Conservation (phyloP, 306 rosid genomes). For the Sophora flavescens region DNA sequence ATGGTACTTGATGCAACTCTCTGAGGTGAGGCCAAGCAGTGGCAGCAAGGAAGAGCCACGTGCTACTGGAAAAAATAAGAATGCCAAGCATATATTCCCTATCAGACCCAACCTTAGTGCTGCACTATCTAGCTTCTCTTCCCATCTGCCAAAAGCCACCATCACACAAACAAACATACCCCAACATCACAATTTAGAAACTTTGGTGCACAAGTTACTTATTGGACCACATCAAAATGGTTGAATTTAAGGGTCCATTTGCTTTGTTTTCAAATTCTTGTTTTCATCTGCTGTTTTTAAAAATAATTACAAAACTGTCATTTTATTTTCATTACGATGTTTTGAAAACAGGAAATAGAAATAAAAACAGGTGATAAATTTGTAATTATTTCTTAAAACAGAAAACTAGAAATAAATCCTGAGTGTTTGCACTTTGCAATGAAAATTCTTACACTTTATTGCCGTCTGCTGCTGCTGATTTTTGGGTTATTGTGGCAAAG, state of each 20-base stretch:
- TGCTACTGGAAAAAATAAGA: slow-evolving; percentile 79
- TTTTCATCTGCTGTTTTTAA: too few species aligned
- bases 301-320: too few species aligned
- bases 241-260: too few species aligned
- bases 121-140: slow-evolving; percentile 51
- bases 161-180: not conserved
- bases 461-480: slow-evolving; percentile 50
- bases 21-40: slow-evolving; percentile 80
- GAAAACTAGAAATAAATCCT: too few species aligned
- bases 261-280: too few species aligned
- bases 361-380: too few species aligned
- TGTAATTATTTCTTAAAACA: too few species aligned
- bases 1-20: slow-evolving; percentile 77
- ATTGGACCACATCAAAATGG: not conserved
- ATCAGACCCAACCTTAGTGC: slow-evolving; percentile 55
- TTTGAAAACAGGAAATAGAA: too few species aligned
- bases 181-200: not conserved
- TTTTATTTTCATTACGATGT: too few species aligned
- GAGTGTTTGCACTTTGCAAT: too few species aligned
- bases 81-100: slow-evolving; percentile 67
- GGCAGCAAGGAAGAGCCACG: slow-evolving; percentile 81
- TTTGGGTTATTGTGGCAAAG: slow-evolving; percentile 48
- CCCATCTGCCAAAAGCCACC: slow-evolving; percentile 68
- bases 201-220: not conserved
- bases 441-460: slow-evolving; percentile 59